Percentiles rank a stretch among this genome's conserved stretches.
phyloP scores from a whole-genome alignment of 106 monocot genomes.

The Acanthochlamys bracteata region DNA sequence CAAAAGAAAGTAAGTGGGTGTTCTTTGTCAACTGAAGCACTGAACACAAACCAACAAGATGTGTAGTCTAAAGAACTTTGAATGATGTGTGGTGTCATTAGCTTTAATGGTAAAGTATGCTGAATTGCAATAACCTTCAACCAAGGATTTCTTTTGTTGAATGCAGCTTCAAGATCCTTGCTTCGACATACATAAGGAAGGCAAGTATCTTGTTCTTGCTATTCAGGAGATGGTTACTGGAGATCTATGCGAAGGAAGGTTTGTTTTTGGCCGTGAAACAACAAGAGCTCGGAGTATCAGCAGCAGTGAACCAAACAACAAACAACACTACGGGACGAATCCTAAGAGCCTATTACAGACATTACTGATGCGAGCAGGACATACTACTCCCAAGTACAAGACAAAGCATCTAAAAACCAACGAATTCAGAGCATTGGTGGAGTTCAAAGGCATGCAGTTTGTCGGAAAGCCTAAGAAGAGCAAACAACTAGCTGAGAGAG shows the following conservation, averaged over 20 bases:
- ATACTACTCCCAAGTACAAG: conserved; percentile 88
- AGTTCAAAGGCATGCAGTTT: conserved; percentile 99
- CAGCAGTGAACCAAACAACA: conserved; percentile 15
- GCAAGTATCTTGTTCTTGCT: conserved; percentile 76
- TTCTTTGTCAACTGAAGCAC: too few species aligned
- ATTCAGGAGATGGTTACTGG: conserved; percentile 74
- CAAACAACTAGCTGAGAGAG: conserved; percentile 93
- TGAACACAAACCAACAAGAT: too few species aligned
- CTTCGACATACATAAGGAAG: conserved; percentile 86
- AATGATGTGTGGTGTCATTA: too few species aligned
- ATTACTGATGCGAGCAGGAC: conserved; percentile 89
- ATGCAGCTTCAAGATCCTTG: conserved; percentile 70
- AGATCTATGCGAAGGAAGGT: conserved; percentile 92
- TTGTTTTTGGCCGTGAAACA: conserved; percentile 88
- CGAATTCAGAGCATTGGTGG: conserved; percentile 85
- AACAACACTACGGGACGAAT: conserved; percentile 53
- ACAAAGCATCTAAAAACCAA: conserved; percentile 96
- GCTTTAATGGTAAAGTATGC: too few species aligned
- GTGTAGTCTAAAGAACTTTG: too few species aligned
- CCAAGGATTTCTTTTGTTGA: conserved; percentile 1
- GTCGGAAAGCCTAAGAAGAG: conserved; percentile 96
- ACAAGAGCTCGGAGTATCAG: conserved; percentile 20
- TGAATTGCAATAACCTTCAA: too few species aligned
- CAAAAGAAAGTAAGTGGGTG: conserved; percentile 89
- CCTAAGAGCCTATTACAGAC: conserved; percentile 90